Conservation (phyloP, 208 protist genomes). For the Trichomonas tenax region DNA sequence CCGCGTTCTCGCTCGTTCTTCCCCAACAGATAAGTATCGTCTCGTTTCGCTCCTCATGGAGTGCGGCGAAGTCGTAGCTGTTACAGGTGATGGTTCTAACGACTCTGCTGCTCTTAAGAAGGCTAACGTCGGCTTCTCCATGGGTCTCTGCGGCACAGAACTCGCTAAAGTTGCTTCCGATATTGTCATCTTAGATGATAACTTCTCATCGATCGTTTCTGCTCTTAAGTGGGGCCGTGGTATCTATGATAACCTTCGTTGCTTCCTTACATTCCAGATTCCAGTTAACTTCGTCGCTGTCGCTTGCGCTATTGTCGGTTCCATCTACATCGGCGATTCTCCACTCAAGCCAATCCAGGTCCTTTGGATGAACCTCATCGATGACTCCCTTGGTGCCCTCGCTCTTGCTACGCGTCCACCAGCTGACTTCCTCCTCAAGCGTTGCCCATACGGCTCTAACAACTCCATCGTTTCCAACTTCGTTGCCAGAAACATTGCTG, state of each 20-base stretch:
- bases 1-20: constrained; percentile 39
- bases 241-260: constrained; percentile 85
- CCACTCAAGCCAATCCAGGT: constrained; percentile 29
- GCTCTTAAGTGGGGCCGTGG: constrained; percentile 82
- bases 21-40: constrained; percentile 36
- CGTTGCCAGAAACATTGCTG: constrained; percentile 59
- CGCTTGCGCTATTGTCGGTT: background rate
- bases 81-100: constrained; percentile 36
- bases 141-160: constrained; percentile 70
- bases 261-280: constrained; percentile 93
- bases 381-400: constrained; percentile 5
- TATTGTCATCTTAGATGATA: constrained; percentile 86
- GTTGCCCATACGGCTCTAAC: background rate
- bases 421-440: background rate
- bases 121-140: constrained; percentile 81
- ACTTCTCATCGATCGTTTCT: constrained; percentile 82
- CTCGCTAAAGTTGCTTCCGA: constrained; percentile 61
- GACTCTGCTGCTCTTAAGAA: constrained; percentile 21
- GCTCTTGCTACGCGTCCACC: constrained; percentile 17
- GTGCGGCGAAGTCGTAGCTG: constrained; percentile 47
- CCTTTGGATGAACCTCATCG: constrained; percentile 30
- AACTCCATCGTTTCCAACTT: constrained; percentile 26
- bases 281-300: constrained; percentile 35
- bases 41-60: background rate
- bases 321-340: background rate